These are phyloP conservation scores for Meyerozyma elateridarum DNA, from an alignment of 1,139 yeast species.

Conservation along the genomic window DNA sequence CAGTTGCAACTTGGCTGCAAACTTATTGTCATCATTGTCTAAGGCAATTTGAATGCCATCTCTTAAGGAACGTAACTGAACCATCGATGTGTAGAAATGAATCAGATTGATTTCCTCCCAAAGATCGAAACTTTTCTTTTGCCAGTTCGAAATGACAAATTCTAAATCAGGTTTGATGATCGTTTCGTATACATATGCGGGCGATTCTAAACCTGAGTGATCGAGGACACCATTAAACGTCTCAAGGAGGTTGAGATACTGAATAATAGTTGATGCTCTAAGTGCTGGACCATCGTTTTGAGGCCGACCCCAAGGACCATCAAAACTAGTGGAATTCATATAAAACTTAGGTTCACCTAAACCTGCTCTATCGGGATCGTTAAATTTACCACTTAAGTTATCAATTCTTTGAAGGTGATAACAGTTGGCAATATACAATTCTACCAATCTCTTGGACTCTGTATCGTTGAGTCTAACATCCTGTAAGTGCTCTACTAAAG, in stretches of 20 bases:
- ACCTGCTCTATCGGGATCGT: conserved; percentile 39
- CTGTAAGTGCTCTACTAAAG: conserved; percentile 52
- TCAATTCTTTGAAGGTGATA: conserved; percentile 56
- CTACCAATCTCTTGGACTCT: conserved; percentile 35
- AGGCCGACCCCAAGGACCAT: conserved; percentile 85
- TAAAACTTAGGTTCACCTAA: conserved; percentile 89
- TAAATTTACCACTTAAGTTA: conserved; percentile 67
- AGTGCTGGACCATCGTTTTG: conserved; percentile 95
- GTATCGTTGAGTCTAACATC: conserved; percentile 23
- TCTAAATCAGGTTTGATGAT: conserved; percentile 68
- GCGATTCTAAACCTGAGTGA: conserved; percentile 19
- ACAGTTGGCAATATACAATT: conserved; percentile 58
- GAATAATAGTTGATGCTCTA: conserved; percentile 60
- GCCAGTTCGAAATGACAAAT: conserved; percentile 65
- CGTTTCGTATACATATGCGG: conserved; percentile 39
- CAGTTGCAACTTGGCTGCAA: conserved; percentile 18
- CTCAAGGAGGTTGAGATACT: conserved; percentile 46
- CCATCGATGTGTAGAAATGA: conserved; percentile 76
- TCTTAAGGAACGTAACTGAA: conserved; percentile 65
- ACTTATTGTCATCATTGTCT: conserved; percentile 29
- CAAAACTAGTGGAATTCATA: conserved; percentile 59
- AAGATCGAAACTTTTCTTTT: conserved; percentile 64
- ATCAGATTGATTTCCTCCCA: conserved; percentile 85
- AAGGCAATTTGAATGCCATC: conserved; percentile 51
- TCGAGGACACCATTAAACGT: conserved; percentile 23